phyloP scores from a whole-genome alignment of 148 eudicot species.

The Cornus florida region DNA sequence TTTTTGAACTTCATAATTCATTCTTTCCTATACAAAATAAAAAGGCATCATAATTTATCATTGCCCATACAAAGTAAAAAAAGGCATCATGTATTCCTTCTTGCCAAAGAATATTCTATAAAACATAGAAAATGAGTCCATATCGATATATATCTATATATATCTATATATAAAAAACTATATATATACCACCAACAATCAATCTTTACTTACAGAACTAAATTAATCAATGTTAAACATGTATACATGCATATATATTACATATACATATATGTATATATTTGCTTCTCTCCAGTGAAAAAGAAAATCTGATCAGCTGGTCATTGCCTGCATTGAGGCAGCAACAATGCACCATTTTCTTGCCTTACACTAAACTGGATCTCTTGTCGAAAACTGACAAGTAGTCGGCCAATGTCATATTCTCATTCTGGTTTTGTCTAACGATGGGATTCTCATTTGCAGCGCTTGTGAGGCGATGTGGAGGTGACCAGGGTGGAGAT shows the following conservation, averaged over 20 bases:
- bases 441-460: constrained; percentile 27
- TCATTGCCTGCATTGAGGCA: no score
- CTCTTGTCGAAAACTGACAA: constrained; percentile 27
- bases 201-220: background rate
- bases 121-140: no score
- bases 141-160: no score
- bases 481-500: constrained; percentile 65
- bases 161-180: no score
- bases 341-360: no score
- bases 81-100: no score
- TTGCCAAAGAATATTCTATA: no score
- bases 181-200: no score
- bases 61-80: no score
- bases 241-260: background rate
- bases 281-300: background rate
- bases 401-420: constrained; percentile 14
- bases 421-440: constrained; percentile 21
- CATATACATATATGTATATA: background rate
- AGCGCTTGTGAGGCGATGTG: constrained; percentile 9
- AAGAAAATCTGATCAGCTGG: background rate
- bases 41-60: no score
- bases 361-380: background rate
- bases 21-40: no score
- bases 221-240: background rate
- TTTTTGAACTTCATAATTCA: no score